Evolutionary conservation across 768 basidiomycete genomes (phyloP).

Genomic region (Amanita fuliginea): DNA sequence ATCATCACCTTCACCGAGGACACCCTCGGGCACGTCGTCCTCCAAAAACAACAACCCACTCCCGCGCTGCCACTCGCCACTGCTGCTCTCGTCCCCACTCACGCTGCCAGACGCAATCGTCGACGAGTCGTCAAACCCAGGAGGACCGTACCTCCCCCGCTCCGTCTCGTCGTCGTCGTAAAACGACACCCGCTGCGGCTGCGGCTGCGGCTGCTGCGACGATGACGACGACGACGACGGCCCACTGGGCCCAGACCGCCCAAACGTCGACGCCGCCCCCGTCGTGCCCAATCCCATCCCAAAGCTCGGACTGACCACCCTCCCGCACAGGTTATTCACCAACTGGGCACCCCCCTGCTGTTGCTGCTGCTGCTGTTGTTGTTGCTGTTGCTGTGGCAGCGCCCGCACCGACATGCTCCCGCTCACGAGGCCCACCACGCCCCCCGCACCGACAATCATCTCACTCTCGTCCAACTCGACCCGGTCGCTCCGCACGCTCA

Average conservation of each 20-base stretch:
- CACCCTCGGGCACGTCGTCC: neutral
- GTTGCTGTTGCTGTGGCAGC: neutral
- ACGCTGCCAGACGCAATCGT: constrained; percentile 32
- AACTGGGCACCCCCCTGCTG: too few relatives aligned
- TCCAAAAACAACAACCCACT: constrained; percentile 7
- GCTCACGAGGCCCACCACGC: neutral
- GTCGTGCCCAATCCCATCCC: neutral
- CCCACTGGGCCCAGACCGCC: neutral
- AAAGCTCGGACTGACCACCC: constrained; percentile 4
- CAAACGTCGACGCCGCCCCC: neutral
- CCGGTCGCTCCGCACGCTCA: constrained; percentile 25
- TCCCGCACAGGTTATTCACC: constrained; percentile 7
- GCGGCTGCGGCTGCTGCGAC: too few relatives aligned
- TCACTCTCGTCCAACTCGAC: constrained; percentile 35
- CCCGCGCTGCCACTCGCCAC: constrained; percentile 4
- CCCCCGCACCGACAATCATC: constrained; percentile 13
- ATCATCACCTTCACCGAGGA: too few relatives aligned
- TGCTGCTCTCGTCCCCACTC: constrained; percentile 20
- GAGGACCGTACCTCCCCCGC: constrained; percentile 13
- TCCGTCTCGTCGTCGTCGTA: constrained; percentile 10
- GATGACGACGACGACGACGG: too few relatives aligned
- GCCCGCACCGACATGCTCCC: neutral
- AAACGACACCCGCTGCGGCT: constrained; percentile 1
- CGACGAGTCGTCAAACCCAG: constrained; percentile 35
- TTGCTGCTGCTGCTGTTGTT: too few relatives aligned